A percentile compares a stretch with the other conserved stretches of the same genome.
These are phyloP conservation scores for Hygrocybe punicea DNA, from an alignment of 768 basidiomycete species.

Conservation along the genomic window DNA sequence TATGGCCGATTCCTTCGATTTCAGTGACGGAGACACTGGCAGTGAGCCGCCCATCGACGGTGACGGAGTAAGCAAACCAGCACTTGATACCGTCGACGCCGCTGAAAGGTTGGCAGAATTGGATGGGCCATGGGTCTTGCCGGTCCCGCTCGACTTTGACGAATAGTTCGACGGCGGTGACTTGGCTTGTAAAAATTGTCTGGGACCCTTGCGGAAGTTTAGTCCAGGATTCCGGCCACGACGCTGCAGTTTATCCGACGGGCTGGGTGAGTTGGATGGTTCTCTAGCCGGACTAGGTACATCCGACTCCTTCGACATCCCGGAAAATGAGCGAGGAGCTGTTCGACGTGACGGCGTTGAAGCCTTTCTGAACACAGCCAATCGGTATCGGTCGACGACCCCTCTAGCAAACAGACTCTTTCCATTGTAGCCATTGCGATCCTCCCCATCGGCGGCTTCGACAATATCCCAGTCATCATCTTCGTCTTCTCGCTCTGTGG, in stretches of 20 bases:
- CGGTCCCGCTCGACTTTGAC: slow-evolving; percentile 37
- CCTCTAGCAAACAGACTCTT: slow-evolving; percentile 87
- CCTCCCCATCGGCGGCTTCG: slow-evolving; percentile 76
- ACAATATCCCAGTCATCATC: slow-evolving; percentile 94
- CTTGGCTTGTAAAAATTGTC: slow-evolving; percentile 70
- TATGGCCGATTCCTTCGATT: slow-evolving; percentile 73
- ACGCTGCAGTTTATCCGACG: slow-evolving; percentile 42
- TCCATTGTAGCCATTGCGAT: slow-evolving; percentile 75
- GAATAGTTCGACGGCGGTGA: slow-evolving; percentile 55
- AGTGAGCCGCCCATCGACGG: slow-evolving; percentile 49
- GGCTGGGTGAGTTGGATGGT: slow-evolving; percentile 44
- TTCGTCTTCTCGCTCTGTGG: slow-evolving; percentile 50
- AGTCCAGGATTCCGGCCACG: slow-evolving; percentile 68
- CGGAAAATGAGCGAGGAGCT: slow-evolving; percentile 51
- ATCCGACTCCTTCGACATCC: slow-evolving; percentile 55
- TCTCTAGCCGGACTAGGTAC: slow-evolving; percentile 32
- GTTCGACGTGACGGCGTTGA: slow-evolving; percentile 57
- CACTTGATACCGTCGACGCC: slow-evolving; percentile 37
- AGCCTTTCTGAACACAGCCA: slow-evolving; percentile 84
- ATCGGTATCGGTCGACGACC: slow-evolving; percentile 81
- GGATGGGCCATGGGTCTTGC: slow-evolving; percentile 40
- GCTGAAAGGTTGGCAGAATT: slow-evolving; percentile 50
- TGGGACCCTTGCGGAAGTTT: slow-evolving; percentile 68
- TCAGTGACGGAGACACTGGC: slow-evolving; percentile 62
- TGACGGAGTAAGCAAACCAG: slow-evolving; percentile 60